phyloP scores from a whole-genome alignment of 305 asterid species.

The Fraxinus baroniana region DNA sequence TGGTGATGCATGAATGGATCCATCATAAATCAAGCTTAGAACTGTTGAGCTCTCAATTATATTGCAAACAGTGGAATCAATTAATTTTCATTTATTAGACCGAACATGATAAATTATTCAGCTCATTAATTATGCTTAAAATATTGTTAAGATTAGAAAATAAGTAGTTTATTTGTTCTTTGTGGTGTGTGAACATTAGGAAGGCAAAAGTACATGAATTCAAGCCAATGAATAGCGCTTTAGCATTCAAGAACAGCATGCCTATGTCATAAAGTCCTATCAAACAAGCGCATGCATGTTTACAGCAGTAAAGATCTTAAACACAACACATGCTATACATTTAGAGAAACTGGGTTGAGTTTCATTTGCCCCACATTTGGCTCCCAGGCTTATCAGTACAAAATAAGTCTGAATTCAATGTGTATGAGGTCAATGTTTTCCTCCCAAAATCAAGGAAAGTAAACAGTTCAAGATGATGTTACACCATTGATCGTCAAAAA shows the following conservation, averaged over 20 bases:
- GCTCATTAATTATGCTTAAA: neutral
- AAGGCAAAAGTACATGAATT: conserved; percentile 13
- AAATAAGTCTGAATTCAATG: neutral
- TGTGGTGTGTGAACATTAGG: neutral
- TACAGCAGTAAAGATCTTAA: conserved; percentile 6
- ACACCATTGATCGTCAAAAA: conserved; percentile 20
- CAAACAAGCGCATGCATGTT: conserved; percentile 17
- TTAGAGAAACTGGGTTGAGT: conserved; percentile 10
- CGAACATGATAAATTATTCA: conserved; percentile 12
- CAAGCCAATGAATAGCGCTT: conserved; percentile 14
- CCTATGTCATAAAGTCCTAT: conserved; percentile 17
- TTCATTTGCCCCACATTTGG: neutral
- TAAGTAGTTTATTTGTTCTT: neutral
- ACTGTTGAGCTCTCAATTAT: conserved; percentile 7
- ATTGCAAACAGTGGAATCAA: neutral
- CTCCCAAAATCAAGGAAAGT: neutral
- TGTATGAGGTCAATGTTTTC: neutral
- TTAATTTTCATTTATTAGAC: conserved; percentile 4
- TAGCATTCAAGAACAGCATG: conserved; percentile 16
- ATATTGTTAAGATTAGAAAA: neutral
- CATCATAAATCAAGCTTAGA: conserved; percentile 23
- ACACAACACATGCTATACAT: neutral
- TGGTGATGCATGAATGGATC: conserved; percentile 5
- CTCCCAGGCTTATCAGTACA: neutral
- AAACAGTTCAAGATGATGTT: conserved; percentile 7